Base-by-base conservation (phyloP, 192 early-diverging fungal species). In the Backusella tuberculispora region DNA sequence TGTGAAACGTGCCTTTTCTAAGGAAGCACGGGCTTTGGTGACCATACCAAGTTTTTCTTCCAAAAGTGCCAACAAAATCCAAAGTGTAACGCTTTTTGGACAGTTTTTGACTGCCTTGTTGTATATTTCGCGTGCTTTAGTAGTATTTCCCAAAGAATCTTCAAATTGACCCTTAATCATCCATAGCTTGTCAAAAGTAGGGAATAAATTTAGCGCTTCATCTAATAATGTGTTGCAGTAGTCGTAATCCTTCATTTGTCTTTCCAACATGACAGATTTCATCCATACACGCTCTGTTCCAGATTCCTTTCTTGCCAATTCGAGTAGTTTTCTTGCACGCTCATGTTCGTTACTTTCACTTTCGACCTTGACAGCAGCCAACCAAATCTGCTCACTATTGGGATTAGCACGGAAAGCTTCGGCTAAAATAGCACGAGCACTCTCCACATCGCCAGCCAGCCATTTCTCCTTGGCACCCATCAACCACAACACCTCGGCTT, bases 391-490 rank as follows among this genome's bases (percentile, higher is more conserved):
- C 75, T 98, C 96, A 41, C 92, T 94, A 68, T 90, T 90, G 0
- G 95, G 93, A 78, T 98, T 98, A 4, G 97, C 96, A 10, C 86
- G 86, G 82, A 96, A 97, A 6, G 97, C 97, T 66, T 89, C 87
- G 43, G 90, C 92, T 19, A 99, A 85, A 68, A 97, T 94, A 14
- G 77, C 82, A 37, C 95, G 91, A 12, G 97, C 98, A 26, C 89
- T 94, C 6, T 86, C 84, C 15, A 99, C 87, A 77, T 97, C 92
- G 6, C 91, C 91, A 13, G 87, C 86, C 17, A 90, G 68, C 97
- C 97, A 98, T 79, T 94, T 94, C 65, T 98, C 95, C 78, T 98
- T 97, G 38, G 98, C 98, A 0, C 88, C 92, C 93, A 98, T 98
- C 38, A 99, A 87, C 98, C 98, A 99, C 60, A 99, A 83, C 2